Evolutionary conservation across 2,329 filamentous ascomycete genomes (phyloP).

Genomic region (Fusarium sp.): DNA sequence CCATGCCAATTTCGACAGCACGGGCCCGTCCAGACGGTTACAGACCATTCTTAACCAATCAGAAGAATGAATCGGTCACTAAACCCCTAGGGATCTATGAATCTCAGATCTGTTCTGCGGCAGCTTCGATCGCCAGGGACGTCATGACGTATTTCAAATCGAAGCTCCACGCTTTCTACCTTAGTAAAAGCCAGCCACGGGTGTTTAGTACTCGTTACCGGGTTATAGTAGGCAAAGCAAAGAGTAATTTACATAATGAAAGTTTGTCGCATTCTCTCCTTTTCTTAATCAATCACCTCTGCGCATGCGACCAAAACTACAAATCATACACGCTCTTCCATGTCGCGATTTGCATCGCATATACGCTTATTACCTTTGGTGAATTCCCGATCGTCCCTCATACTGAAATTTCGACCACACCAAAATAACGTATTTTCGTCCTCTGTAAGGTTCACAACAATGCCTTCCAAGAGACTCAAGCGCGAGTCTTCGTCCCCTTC

Average conservation of each 20-base stretch:
- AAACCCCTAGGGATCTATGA: conserved; percentile 2
- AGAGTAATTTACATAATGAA: neutral
- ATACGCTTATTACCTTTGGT: neutral
- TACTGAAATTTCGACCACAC: neutral
- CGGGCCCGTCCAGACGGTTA: neutral
- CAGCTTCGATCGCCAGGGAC: conserved; percentile 47
- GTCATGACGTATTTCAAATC: conserved; percentile 50
- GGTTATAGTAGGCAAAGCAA: conserved; percentile 3
- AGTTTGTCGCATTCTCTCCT: neutral
- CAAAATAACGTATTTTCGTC: neutral
- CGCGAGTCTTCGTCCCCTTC: conserved; percentile 43
- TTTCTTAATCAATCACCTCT: neutral
- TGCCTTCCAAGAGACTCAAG: conserved; percentile 46
- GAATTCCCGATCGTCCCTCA: neutral
- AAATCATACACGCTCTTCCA: neutral
- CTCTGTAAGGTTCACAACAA: conserved; percentile 35
- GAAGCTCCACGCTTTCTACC: conserved; percentile 26
- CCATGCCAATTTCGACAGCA: neutral
- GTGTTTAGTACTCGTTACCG: conserved; percentile 29
- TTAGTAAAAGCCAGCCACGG: conserved; percentile 22
- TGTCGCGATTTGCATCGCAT: conserved; percentile 9
- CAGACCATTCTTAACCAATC: conserved; percentile 13
- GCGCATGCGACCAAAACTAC: neutral
- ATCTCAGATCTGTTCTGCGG: conserved; percentile 39
- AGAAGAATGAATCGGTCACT: neutral